Evolutionary conservation across 495 filamentous ascomycete genomes (phyloP), one percentile per base, ranked within the genome.

Genomic region (Letharia columbiana): DNA sequence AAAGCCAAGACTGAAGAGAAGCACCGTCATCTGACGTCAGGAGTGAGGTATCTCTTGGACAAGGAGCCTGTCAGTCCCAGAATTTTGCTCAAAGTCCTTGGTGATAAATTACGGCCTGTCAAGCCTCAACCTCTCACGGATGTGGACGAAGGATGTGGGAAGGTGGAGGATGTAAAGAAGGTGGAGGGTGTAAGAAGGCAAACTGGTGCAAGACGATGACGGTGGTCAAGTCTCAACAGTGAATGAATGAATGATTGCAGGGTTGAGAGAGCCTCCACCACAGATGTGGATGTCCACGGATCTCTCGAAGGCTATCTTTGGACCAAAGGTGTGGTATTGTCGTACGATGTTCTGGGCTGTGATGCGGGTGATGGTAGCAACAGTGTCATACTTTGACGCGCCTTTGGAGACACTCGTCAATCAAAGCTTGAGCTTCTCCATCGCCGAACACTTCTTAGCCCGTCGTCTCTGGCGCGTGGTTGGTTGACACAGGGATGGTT

Each of bases 61-160:
- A 28, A 42, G 2, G 52, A 64, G 23, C 40, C 54, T n/a, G 39
- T 58, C 23, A 58, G 35, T 41, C 50, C 62, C 2, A 45, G 33
- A 40, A 40, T 45, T 35, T 15, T 64, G 62, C 47, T 64, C 23
- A 31, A 64, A 9, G 28, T 42, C 11, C 20, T 44, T 82, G 77
- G 37, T 79, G 82, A 20, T 83, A 73, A 45, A 83, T 71, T 11
- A 78, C 79, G 23, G 77, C 81, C 65, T 82, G 83, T 79, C 77
- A 83, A 18, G 81, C 45, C 20, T 23, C 5, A 49, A 4, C 13
- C 45, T 49, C 45, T 5, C 9, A 49, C 7, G 20, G 20, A 49
- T 8, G 45, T 8, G 23, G 23, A 28, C 23, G 23, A 28, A 28
- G 23, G 23, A 28, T 28, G 23, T 28, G 23, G 23, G 23, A 28